phyloP scores from a whole-genome alignment of 805 yeast genomes.

The Yamadazyma laniorum region DNA sequence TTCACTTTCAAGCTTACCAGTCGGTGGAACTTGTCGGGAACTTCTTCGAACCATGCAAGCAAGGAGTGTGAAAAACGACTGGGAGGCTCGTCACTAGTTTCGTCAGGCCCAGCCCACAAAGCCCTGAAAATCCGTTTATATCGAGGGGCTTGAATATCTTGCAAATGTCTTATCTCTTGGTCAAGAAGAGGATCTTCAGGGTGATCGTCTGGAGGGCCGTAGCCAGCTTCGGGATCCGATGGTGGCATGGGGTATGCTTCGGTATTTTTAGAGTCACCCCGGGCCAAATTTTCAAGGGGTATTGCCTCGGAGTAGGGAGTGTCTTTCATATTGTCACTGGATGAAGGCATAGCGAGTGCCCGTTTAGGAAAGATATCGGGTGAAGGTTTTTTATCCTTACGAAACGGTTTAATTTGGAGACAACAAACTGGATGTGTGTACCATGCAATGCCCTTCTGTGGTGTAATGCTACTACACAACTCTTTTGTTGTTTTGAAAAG shows the following conservation, averaged over 20 bases:
- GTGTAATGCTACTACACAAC: too few species aligned
- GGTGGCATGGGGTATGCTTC: not conserved
- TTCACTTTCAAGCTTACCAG: conserved; percentile 23
- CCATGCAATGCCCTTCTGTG: too few species aligned
- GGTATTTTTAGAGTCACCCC: not conserved
- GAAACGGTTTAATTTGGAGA: too few species aligned
- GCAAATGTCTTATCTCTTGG: conserved; percentile 3
- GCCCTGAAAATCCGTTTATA: conserved; percentile 20
- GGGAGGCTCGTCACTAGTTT: conserved; percentile 50
- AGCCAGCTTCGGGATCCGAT: not conserved
- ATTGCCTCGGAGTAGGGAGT: not conserved
- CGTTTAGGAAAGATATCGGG: not conserved
- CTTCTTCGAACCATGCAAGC: conserved; percentile 9
- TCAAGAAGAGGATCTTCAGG: conserved; percentile 4
- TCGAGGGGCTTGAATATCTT: not conserved
- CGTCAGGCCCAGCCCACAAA: conserved; percentile 58
- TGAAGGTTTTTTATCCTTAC: too few species aligned
- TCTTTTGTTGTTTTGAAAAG: too few species aligned
- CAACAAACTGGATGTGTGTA: too few species aligned
- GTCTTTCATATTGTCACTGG: not conserved
- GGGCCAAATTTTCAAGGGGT: not conserved
- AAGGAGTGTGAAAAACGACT: conserved; percentile 20
- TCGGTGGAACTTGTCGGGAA: conserved; percentile 21
- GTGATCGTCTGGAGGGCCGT: not conserved
- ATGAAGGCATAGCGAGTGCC: not conserved